Evolutionary conservation across 345 rosid genomes (phyloP).

Genomic region (Brassica nigra): DNA sequence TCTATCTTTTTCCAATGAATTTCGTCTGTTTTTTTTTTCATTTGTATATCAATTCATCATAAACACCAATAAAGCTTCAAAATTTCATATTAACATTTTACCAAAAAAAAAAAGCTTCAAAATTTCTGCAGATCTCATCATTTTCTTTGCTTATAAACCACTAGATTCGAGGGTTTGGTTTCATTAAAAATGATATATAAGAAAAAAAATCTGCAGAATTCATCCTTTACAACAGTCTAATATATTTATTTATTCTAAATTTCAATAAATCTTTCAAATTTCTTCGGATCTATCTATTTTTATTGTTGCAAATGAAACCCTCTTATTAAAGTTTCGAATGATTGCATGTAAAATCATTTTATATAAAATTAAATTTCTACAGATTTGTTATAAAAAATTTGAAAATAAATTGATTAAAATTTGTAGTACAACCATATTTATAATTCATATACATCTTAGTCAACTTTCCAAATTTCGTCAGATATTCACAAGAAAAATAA

Average conservation of each 20-base stretch:
- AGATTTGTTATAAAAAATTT: not conserved
- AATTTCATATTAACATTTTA: too few species aligned
- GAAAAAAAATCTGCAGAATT: not conserved
- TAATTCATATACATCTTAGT: not conserved
- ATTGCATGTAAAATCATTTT: not conserved
- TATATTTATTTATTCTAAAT: not conserved
- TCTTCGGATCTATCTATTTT: not conserved
- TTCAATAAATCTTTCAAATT: not conserved
- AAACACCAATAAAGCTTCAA: not conserved
- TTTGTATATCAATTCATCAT: constrained; percentile 27
- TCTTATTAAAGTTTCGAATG: not conserved
- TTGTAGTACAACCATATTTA: not conserved
- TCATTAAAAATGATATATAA: not conserved
- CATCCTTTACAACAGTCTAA: not conserved
- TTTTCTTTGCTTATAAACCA: not conserved
- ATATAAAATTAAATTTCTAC: not conserved
- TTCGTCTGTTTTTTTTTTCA: not conserved
- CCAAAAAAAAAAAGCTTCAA: constrained; percentile 1
- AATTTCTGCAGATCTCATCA: not conserved
- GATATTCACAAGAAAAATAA: not conserved
- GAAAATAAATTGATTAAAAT: not conserved
- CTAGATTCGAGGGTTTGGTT: not conserved
- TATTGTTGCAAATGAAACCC: not conserved
- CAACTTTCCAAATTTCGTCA: not conserved
- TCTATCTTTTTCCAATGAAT: not conserved